A percentile compares a stretch with the other conserved stretches of the same genome.
These are phyloP conservation scores for Aureobasidium sp. DNA, from an alignment of 2,329 filamentous ascomycete species.

Conservation along the genomic window DNA sequence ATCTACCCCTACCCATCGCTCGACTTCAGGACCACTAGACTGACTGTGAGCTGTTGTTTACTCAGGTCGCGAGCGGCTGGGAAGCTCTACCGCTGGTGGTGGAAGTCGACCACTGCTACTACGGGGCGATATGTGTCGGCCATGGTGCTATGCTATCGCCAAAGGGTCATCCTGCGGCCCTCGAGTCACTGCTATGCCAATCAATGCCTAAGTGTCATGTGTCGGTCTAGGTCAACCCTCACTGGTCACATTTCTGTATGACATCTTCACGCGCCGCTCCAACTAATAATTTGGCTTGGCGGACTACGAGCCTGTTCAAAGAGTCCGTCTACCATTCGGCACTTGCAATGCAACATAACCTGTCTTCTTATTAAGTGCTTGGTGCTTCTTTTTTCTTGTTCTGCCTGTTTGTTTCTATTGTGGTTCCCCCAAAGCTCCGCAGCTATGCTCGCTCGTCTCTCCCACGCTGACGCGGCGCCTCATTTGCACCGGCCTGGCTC, in stretches of 20 bases:
- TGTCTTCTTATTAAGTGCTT: neutral
- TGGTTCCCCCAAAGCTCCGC: neutral
- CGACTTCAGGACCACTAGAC: constrained; percentile 75
- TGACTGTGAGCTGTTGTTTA: constrained; percentile 11
- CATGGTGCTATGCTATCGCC: constrained; percentile 12
- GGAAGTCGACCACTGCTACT: constrained; percentile 45
- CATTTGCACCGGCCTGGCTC: neutral
- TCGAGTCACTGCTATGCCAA: neutral
- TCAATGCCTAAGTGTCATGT: neutral
- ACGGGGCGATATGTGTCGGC: constrained; percentile 26
- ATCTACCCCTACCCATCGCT: constrained; percentile 75
- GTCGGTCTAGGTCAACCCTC: neutral
- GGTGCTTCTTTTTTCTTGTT: neutral
- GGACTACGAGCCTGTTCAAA: neutral
- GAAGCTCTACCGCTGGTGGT: constrained; percentile 36
- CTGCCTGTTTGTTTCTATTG: constrained; percentile 8
- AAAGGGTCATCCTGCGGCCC: neutral
- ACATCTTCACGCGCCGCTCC: neutral
- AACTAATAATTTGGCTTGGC: neutral
- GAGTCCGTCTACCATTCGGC: neutral
- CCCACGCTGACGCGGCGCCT: neutral
- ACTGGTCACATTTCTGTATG: neutral
- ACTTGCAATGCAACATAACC: neutral
- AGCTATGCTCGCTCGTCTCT: neutral
- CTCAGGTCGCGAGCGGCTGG: neutral